Conservation (phyloP, 2,329 filamentous ascomycete species). For the Epichloe amarillans region DNA sequence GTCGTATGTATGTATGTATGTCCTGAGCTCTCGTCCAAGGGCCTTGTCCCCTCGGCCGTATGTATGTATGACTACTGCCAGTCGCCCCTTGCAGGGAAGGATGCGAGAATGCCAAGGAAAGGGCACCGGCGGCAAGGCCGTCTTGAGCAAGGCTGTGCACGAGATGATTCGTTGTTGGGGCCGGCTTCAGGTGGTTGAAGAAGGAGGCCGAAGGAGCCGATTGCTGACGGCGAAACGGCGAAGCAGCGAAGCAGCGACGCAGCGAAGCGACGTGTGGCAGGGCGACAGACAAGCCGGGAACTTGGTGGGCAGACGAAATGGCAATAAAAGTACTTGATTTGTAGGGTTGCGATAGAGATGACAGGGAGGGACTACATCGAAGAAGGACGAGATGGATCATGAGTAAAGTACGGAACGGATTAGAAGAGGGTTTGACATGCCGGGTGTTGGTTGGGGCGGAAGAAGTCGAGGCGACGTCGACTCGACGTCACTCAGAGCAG, state of each 20-base stretch:
- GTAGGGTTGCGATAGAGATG: too few species aligned
- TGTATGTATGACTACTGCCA: background rate
- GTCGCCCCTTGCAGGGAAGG: background rate
- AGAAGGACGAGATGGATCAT: background rate
- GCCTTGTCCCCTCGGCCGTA: background rate
- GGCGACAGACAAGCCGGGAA: too few species aligned
- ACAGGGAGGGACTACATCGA: too few species aligned
- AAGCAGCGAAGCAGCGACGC: too few species aligned
- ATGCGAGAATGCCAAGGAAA: background rate
- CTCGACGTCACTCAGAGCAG: too few species aligned
- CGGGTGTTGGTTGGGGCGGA: background rate
- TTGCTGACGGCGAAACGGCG: too few species aligned
- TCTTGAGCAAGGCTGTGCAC: background rate
- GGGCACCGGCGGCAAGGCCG: background rate
- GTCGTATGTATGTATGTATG: background rate
- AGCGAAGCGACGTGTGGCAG: too few species aligned
- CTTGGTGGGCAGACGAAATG: too few species aligned
- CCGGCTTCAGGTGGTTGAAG: background rate
- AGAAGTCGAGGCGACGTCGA: too few species aligned
- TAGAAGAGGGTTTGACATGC: background rate
- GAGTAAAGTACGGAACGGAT: background rate
- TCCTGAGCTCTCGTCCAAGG: background rate
- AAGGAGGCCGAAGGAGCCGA: background rate
- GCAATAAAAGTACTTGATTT: too few species aligned
- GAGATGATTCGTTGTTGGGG: background rate